These are phyloP conservation scores for Talinum fruticosum DNA, from an alignment of 148 eudicot species.

Conservation along the genomic window DNA sequence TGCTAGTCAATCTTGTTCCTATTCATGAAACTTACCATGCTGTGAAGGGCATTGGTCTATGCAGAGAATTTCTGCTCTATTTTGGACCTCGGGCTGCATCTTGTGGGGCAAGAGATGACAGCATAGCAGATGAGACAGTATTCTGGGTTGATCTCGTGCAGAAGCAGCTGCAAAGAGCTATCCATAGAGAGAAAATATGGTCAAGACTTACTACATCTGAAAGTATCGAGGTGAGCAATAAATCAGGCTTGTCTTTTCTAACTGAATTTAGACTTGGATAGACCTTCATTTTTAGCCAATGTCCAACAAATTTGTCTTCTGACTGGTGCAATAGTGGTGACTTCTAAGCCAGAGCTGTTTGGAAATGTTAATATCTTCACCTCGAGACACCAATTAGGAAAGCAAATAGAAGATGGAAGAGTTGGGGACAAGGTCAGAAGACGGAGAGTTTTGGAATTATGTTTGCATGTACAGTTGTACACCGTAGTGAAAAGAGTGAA, in stretches of 20 bases:
- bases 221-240: conserved; percentile 78
- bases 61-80: conserved; percentile 79
- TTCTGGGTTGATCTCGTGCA: conserved; percentile 90
- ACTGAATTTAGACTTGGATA: background rate
- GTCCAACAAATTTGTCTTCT: no score
- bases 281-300: background rate
- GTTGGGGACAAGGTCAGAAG: no score
- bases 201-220: conserved; percentile 89
- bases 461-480: no score
- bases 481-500: no score
- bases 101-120: conserved; percentile 57
- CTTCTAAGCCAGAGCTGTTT: no score
- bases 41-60: conserved; percentile 74
- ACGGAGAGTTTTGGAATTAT: no score
- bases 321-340: no score
- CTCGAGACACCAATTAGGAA: background rate
- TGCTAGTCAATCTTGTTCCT: conserved; percentile 68
- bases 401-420: background rate
- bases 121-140: conserved; percentile 63
- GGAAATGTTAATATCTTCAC: no score
- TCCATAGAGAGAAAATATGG: conserved; percentile 94
- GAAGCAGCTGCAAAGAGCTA: conserved; percentile 83
- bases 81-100: conserved; percentile 93
- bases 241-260: background rate
- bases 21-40: conserved; percentile 67